Conservation (phyloP, 371 early-diverging fungal genomes). For the Lichtheimia ornata region DNA sequence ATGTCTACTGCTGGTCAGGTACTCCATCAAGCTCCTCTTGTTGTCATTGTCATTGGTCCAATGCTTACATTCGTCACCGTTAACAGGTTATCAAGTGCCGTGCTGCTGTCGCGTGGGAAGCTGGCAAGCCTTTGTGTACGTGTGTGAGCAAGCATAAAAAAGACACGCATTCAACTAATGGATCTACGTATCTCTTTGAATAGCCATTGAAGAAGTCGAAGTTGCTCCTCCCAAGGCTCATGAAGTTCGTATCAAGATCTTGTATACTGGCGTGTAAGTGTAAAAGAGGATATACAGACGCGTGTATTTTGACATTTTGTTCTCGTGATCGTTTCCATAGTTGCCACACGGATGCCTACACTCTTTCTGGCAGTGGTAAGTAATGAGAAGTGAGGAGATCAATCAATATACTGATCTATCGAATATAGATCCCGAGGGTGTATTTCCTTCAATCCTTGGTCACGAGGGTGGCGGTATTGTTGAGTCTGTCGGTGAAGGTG, state of each 20-base stretch:
- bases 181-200: neutral
- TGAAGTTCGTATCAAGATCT: constrained; percentile 93
- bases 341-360: constrained; percentile 95
- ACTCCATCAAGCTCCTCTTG: neutral
- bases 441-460: constrained; percentile 92
- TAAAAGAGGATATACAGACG: neutral
- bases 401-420: neutral
- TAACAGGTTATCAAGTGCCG: constrained; percentile 83
- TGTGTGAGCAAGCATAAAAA: constrained; percentile 21
- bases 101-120: constrained; percentile 96
- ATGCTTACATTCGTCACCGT: neutral
- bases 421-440: constrained; percentile 79
- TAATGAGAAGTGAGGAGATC: neutral
- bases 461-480: constrained; percentile 97
- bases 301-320: neutral
- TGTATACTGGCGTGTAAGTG: constrained; percentile 84
- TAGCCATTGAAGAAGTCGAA: constrained; percentile 88
- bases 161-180: neutral
- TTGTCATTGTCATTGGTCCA: neutral
- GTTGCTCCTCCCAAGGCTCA: constrained; percentile 93
- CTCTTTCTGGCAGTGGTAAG: constrained; percentile 84
- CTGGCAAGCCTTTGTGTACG: constrained; percentile 90
- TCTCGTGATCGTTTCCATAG: constrained; percentile 22
- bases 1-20: constrained; percentile 43
- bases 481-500: constrained; percentile 96